phyloP scores from a whole-genome alignment of 345 rosid genomes.

The Sapria himalayana region DNA sequence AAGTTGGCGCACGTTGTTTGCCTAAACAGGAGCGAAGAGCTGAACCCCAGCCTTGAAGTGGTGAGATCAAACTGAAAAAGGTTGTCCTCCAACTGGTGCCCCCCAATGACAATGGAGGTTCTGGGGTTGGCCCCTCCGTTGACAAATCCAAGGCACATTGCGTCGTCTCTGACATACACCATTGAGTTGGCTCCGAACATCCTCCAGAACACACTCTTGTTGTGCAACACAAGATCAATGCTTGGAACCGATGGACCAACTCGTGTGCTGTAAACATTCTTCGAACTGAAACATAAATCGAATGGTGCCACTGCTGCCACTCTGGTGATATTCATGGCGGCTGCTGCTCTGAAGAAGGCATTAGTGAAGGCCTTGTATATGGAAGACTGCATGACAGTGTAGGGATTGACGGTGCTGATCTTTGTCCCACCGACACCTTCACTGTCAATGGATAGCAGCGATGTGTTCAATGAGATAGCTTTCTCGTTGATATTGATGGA shows the following conservation, averaged over 20 bases:
- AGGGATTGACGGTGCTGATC: constrained; percentile 9
- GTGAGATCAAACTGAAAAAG: constrained; percentile 47
- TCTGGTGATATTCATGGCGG: constrained; percentile 1
- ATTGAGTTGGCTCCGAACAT: constrained; percentile 50
- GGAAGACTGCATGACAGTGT: constrained; percentile 7
- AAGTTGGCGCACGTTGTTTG: constrained; percentile 43
- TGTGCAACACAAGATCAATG: constrained; percentile 28
- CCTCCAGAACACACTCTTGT: constrained; percentile 28
- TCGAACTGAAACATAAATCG: constrained; percentile 1
- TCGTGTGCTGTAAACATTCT: constrained; percentile 11
- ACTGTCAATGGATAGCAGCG: constrained; percentile 18
- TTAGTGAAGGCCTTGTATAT: constrained; percentile 4
- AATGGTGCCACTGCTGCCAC: constrained; percentile 7
- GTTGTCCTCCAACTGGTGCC: constrained; percentile 33
- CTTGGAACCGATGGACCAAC: constrained; percentile 35
- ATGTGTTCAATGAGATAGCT: constrained; percentile 17
- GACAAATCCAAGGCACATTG: constrained; percentile 43
- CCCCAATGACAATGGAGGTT: constrained; percentile 55
- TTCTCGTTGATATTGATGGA: constrained; percentile 20
- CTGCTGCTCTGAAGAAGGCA: constrained; percentile 1
- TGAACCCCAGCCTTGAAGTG: constrained; percentile 36
- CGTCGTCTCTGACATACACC: constrained; percentile 26
- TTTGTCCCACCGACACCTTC: constrained; percentile 22
- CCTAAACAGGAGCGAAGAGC: constrained; percentile 28
- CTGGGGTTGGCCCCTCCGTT: constrained; percentile 38